These are phyloP conservation scores for Vitis hybrid DNA, from an alignment of 177 flowering plant species.

Conservation along the genomic window DNA sequence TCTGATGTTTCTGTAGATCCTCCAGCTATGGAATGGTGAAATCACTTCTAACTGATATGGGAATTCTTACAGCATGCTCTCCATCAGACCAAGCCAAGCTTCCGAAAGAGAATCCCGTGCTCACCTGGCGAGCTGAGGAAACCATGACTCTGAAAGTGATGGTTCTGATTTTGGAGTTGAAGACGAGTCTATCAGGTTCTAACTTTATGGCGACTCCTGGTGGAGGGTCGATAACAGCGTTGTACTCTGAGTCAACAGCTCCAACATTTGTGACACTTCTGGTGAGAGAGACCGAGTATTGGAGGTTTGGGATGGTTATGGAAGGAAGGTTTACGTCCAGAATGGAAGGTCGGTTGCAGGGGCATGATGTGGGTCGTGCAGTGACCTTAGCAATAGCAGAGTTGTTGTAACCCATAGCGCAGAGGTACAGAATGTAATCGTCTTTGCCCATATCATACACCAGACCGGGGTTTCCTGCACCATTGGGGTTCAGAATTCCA, in stretches of 20 bases:
- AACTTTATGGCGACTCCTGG: conserved; percentile 19
- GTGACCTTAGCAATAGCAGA: conserved; percentile 16
- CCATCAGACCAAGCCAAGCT: conserved; percentile 37
- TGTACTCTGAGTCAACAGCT: conserved; percentile 16
- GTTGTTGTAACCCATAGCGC: conserved; percentile 23
- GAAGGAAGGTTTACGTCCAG: conserved; percentile 37
- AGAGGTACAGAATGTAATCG: conserved; percentile 27
- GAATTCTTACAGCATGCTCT: conserved; percentile 26
- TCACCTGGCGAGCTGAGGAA: conserved; percentile 8
- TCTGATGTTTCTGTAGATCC: too few relatives aligned
- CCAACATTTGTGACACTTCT: conserved; percentile 42
- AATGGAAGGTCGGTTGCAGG: conserved; percentile 7
- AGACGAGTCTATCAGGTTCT: conserved; percentile 16
- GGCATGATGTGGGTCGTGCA: conserved; percentile 11
- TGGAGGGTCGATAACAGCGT: conserved; percentile 20
- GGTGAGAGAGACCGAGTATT: conserved; percentile 16
- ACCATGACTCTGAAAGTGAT: conserved; percentile 23
- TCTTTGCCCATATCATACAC: conserved; percentile 31
- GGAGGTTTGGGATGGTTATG: conserved; percentile 30
- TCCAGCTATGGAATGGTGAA: too few relatives aligned
- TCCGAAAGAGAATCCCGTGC: conserved; percentile 29
- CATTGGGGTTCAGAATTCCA: conserved; percentile 32
- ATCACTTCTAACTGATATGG: conserved; percentile 9
- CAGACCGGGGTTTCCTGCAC: conserved; percentile 36
- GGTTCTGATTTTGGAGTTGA: conserved; percentile 17